Base-by-base conservation (phyloP, 1,284 basidiomycete genomes). In the Leccinum subfulvum region DNA sequence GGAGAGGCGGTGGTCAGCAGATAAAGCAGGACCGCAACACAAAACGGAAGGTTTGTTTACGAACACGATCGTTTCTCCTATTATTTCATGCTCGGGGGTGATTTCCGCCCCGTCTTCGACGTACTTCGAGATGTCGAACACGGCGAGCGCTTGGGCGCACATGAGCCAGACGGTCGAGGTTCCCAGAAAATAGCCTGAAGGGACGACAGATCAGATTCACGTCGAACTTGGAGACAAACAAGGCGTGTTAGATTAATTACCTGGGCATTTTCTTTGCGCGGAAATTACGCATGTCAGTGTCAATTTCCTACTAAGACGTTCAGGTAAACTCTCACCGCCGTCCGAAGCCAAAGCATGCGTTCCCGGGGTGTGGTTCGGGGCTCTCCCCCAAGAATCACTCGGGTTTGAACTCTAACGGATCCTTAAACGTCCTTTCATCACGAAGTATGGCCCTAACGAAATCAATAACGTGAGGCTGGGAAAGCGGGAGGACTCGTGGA, bases 291-390 rank as follows among this genome's bases (percentile, higher is more conserved):
- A n/a, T 53, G 14, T 59, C 53, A 60, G 4, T 23, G 11, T 58
- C 26, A 21, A 4, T 4, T 14, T 23, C 18, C 11, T 23, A 6
- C 3, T 5, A 18, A 4, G 41, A 28, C 35, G 53, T 33, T 28
- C n/a, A 18, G 28, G 53, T 37, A 6, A 69, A 54, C 56, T 9
- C 79, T 65, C 65, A 81, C 84, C 84, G 78, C 69, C 84, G 79
- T 61, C 84, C 84, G 64, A 85, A 83, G 14, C 84, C 84, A 71
- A 85, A 85, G 63, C 78, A 80, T 37, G 80, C 64, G 62, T 77
- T 77, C 56, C 79, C 77, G 61, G 85, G 84, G 73, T 85, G 82
- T 14, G 72, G 73, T 66, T 86, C 81, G 8, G 78, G 76, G 14
- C 71, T 62, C 37, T 64, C 62, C 23, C 69, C 69, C 13, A 70